Conservation (phyloP, 2,329 filamentous ascomycete genomes). For the Salinomyces thailandicus region DNA sequence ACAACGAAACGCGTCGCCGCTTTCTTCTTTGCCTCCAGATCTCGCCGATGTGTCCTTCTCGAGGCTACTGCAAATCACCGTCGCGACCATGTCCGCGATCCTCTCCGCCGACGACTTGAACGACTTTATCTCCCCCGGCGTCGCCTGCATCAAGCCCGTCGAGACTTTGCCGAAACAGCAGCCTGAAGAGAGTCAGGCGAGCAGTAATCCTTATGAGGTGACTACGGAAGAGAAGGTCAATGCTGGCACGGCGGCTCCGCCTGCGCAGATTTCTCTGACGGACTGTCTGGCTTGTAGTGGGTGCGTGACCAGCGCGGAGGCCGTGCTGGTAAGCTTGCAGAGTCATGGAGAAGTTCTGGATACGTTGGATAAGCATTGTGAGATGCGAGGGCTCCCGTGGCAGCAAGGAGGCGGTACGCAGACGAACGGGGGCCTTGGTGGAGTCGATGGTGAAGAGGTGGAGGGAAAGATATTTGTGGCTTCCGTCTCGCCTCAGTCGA, state of each 20-base stretch:
- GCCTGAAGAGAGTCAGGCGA: slow-evolving; percentile 30
- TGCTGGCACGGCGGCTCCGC: slow-evolving; percentile 44
- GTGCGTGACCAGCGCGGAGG: slow-evolving; percentile 94
- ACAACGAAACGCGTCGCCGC: not conserved
- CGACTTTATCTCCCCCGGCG: slow-evolving; percentile 95
- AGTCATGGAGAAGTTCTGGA: slow-evolving; percentile 84
- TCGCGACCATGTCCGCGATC: slow-evolving; percentile 73
- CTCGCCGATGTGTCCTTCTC: slow-evolving; percentile 20
- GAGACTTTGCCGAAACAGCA: slow-evolving; percentile 69
- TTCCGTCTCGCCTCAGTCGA: slow-evolving; percentile 82
- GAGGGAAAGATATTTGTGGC: slow-evolving; percentile 76
- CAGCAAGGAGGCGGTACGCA: slow-evolving; percentile 7
- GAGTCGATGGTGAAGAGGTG: slow-evolving; percentile 1
- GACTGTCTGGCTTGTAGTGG: slow-evolving; percentile 96
- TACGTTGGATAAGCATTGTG: slow-evolving; percentile 55
- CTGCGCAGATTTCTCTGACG: slow-evolving; percentile 88
- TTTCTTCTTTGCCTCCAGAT: not conserved
- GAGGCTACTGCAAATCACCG: too few relatives aligned
- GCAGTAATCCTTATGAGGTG: slow-evolving; percentile 61
- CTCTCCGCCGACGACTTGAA: slow-evolving; percentile 94
- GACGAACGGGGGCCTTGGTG: slow-evolving; percentile 1
- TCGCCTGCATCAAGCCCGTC: slow-evolving; percentile 95
- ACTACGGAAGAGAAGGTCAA: slow-evolving; percentile 75
- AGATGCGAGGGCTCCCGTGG: slow-evolving; percentile 11
- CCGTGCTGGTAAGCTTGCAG: slow-evolving; percentile 89